Percentiles rank a stretch among this genome's conserved stretches.
These are phyloP conservation scores for Rhodotorula kratochvilovae DNA, from an alignment of 768 basidiomycete species.

Conservation along the genomic window DNA sequence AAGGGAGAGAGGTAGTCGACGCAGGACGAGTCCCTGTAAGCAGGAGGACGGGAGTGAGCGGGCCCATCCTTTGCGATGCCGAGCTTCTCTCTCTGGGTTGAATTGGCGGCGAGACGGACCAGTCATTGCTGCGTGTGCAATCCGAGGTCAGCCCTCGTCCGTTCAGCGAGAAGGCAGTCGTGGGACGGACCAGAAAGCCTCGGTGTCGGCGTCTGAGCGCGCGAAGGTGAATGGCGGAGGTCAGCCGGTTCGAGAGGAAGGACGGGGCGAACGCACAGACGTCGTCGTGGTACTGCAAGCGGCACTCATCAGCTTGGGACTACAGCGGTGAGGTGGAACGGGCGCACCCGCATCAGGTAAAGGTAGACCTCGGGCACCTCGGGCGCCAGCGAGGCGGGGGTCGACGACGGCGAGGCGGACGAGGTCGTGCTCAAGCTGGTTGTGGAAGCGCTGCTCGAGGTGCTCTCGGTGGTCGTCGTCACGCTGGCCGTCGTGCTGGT, in stretches of 20 bases:
- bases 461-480: neutral
- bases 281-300: neutral
- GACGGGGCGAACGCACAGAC: neutral
- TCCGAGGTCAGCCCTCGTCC: too few relatives aligned
- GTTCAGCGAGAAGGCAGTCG: too few relatives aligned
- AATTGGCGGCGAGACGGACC: too few relatives aligned
- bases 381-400: neutral
- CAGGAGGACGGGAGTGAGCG: too few relatives aligned
- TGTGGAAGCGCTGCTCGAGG: neutral
- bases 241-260: neutral
- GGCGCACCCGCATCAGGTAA: neutral
- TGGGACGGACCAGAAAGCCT: neutral
- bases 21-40: slow-evolving; percentile 14
- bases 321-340: too few relatives aligned
- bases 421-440: neutral
- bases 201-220: neutral
- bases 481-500: neutral
- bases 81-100: too few relatives aligned
- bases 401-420: neutral
- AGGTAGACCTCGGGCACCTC: neutral
- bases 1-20: slow-evolving; percentile 19
- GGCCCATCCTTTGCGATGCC: too few relatives aligned
- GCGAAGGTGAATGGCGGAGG: neutral
- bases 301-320: neutral
- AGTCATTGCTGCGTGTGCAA: slow-evolving; percentile 2